Evolutionary conservation across 371 early-diverging fungal genomes (phyloP).

Genomic region (Mycotypha africana): DNA sequence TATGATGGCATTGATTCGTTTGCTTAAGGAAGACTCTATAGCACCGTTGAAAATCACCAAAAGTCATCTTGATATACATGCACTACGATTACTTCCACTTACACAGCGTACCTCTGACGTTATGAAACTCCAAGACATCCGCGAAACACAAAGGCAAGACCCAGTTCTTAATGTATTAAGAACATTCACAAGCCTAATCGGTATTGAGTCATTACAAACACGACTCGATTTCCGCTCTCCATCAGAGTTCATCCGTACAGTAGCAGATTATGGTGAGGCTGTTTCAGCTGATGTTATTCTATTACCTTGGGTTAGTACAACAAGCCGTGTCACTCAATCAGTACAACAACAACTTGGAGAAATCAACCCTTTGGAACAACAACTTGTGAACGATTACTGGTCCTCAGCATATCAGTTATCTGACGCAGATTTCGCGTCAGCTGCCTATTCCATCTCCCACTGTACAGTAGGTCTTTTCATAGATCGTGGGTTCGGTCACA

Average conservation of each 20-base stretch:
- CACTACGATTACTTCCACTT: conserved; percentile 65
- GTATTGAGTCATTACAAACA: conserved; percentile 30
- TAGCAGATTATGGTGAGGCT: conserved; percentile 8
- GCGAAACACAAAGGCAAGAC: conserved; percentile 56
- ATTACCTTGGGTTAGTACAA: conserved; percentile 11
- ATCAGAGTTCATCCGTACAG: conserved; percentile 15
- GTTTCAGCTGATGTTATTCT: conserved; percentile 26
- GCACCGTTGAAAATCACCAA: neutral
- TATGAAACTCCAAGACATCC: conserved; percentile 63
- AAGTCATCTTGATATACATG: conserved; percentile 22
- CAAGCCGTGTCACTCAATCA: neutral
- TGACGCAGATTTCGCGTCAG: conserved; percentile 15
- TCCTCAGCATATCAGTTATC: neutral
- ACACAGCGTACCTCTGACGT: conserved; percentile 69
- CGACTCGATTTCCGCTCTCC: conserved; percentile 16
- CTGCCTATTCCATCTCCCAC: conserved; percentile 8
- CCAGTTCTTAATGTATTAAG: conserved; percentile 70
- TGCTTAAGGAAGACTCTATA: no score
- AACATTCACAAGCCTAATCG: conserved; percentile 64
- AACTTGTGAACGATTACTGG: no score
- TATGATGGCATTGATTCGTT: conserved; percentile 65
- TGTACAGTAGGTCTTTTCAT: conserved; percentile 55
- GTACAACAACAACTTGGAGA: no score
- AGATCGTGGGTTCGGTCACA: conserved; percentile 64
- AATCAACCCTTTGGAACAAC: no score